These are phyloP conservation scores for Curvularia sp. DNA, from an alignment of 2,329 filamentous ascomycete genomes.

Conservation along the genomic window DNA sequence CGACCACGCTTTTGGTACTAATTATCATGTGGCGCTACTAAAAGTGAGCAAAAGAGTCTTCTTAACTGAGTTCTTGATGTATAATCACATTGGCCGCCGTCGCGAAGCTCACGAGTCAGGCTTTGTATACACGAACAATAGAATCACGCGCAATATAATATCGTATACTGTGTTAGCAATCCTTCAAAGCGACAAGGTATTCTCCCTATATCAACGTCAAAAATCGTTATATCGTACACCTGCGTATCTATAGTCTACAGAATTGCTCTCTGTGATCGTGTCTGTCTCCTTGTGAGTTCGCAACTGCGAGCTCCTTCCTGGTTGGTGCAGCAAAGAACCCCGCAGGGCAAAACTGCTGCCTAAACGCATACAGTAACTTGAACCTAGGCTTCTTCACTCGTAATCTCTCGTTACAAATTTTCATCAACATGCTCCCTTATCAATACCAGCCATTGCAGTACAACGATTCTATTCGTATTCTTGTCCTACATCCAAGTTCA, in stretches of 20 bases:
- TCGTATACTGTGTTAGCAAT: neutral
- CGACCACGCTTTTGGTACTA: neutral
- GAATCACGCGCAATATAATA: slow-evolving; percentile 3
- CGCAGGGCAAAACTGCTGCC: neutral
- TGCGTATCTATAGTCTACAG: neutral
- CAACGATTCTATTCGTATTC: neutral
- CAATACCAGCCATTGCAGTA: neutral
- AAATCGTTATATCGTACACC: neutral
- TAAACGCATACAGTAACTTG: neutral
- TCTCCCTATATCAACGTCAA: neutral
- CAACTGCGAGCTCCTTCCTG: neutral
- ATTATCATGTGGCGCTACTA: slow-evolving; percentile 4
- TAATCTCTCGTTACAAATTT: neutral
- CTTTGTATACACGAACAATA: slow-evolving; percentile 23
- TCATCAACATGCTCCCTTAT: neutral
- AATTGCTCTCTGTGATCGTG: no score
- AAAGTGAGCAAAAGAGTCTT: slow-evolving; percentile 18
- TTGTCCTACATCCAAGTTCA: neutral
- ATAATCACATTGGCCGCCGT: slow-evolving; percentile 24
- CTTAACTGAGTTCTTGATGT: slow-evolving; percentile 9
- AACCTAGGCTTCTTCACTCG: neutral
- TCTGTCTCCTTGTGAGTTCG: neutral
- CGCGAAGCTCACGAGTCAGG: slow-evolving; percentile 30
- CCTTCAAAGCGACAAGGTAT: neutral
- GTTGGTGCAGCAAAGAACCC: neutral